Base-by-base conservation (phyloP, 768 basidiomycete species). In the Boletus tylopilopsis region DNA sequence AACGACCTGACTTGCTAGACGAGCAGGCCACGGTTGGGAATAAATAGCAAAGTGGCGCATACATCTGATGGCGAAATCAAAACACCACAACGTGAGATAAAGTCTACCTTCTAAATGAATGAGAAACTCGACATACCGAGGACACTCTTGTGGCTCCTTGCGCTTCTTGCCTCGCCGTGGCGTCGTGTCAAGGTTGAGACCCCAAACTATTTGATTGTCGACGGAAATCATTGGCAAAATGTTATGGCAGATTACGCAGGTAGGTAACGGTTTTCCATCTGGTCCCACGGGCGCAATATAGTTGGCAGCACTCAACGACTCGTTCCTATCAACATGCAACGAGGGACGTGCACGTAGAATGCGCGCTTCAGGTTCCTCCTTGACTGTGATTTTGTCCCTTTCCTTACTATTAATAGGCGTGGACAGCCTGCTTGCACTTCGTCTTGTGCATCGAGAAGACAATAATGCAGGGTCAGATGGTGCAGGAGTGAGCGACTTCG, bases 1-100 rank as follows among this genome's bases (percentile, higher is more conserved):
- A 15, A 80, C 78, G 41, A 77, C 76, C 30, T 74, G 69, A 33
- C 53, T 64, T 16, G 78, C 70, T 15, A 80, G 60, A 46, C 89
- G 84, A 42, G 74, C 71, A 19, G 89, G 89, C 89, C 89, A 91
- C 3, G 77, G 66, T 46, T 76, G 73, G 2, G 75, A 76, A 67
- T 90, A 91, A 49, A 91, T 91, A 11, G 85, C 87, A 58, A 74
- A 78, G 65, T 91, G 89, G 18, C 89, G 84, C 67, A 90, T 75
- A 64, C 89, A 91, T 50, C 88, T 90, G 59, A 16, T 40, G 37
- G 36, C 56, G 43, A 55, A 41, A 49, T 35, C n/a, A 46, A 49
- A 58, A 47, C 40, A 50, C 45, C 35, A 42, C 42, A 57, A 43
- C 30, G 50, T 57, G 45, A 53, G 50, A 56, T 42, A 53, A 19